Percentiles rank a stretch among this genome's conserved stretches.
These are phyloP conservation scores for Wallacemonas collosoma DNA, from an alignment of 208 protist genomes.

Conservation along the genomic window DNA sequence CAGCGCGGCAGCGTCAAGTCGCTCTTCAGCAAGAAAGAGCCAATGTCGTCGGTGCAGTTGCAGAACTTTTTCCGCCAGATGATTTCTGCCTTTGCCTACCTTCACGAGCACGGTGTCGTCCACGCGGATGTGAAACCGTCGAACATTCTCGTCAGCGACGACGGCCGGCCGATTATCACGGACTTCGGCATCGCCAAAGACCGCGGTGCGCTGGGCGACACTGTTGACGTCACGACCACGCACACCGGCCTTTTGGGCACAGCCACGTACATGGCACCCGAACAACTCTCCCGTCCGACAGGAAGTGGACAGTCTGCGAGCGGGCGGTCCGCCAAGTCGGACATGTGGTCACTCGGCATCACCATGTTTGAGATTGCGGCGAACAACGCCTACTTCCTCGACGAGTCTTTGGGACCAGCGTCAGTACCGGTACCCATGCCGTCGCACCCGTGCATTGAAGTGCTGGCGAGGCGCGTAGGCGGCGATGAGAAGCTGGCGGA, in stretches of 20 bases:
- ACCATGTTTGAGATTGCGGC: conserved; percentile 55
- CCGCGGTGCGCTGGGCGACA: conserved; percentile 36
- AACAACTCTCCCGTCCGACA: conserved; percentile 39
- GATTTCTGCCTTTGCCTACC: conserved; percentile 59
- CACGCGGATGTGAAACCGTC: conserved; percentile 79
- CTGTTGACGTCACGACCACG: conserved; percentile 42
- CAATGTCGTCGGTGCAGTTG: conserved; percentile 42
- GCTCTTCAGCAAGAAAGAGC: conserved; percentile 37
- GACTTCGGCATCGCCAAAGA: conserved; percentile 86
- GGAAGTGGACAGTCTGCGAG: conserved; percentile 22
- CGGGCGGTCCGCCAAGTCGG: conserved; percentile 32
- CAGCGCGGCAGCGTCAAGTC: conserved; percentile 47
- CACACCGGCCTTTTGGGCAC: conserved; percentile 36
- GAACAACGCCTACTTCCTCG: conserved; percentile 60
- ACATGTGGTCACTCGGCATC: conserved; percentile 67
- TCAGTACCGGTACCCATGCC: conserved; percentile 41
- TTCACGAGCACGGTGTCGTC: conserved; percentile 78
- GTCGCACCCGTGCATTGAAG: conserved; percentile 30
- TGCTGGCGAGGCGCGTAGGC: conserved; percentile 45
- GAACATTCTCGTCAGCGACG: conserved; percentile 70
- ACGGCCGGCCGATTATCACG: conserved; percentile 65
- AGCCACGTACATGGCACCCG: conserved; percentile 64
- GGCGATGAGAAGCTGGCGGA: conserved; percentile 68
- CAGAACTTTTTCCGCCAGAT: conserved; percentile 76
- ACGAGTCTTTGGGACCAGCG: conserved; percentile 29